A percentile compares a stretch with the other conserved stretches of the same genome.
These are phyloP conservation scores for Colletotrichum zoysiae DNA, from an alignment of 2,329 filamentous ascomycete genomes.

Conservation along the genomic window DNA sequence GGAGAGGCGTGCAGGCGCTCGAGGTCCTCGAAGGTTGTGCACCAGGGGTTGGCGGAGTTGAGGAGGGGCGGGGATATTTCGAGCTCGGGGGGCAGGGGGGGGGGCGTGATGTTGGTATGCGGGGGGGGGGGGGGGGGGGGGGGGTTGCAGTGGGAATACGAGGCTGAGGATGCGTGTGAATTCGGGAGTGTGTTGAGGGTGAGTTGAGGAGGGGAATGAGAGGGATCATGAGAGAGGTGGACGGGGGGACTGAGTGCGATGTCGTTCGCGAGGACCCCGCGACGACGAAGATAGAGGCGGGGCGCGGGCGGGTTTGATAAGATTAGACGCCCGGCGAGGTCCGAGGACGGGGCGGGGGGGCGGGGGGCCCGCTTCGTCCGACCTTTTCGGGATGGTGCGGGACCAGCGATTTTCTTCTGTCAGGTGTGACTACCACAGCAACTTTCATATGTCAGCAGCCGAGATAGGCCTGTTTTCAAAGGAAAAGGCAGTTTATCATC, in stretches of 20 bases:
- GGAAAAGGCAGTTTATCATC: neutral
- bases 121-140: too few species aligned
- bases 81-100: conserved; percentile 49
- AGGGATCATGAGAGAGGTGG: neutral
- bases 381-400: neutral
- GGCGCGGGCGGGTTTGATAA: conserved; percentile 1
- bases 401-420: neutral
- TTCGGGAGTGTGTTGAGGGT: neutral
- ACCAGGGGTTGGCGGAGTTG: conserved; percentile 84
- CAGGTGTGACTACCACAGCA: neutral
- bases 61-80: conserved; percentile 74
- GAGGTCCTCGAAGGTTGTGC: conserved; percentile 74
- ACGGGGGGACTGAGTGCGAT: neutral
- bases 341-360: conserved; percentile 7
- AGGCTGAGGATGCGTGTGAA: neutral
- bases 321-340: conserved; percentile 14
- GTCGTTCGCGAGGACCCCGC: neutral
- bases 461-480: neutral
- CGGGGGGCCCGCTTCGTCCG: conserved; percentile 6
- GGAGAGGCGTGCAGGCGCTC: conserved; percentile 69
- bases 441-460: neutral
- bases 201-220: neutral
- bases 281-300: neutral
- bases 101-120: conserved; percentile 20
- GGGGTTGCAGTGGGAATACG: neutral